Evolutionary conservation across 805 yeast species (phyloP).

Genomic region (Candida broadrunensis): DNA sequence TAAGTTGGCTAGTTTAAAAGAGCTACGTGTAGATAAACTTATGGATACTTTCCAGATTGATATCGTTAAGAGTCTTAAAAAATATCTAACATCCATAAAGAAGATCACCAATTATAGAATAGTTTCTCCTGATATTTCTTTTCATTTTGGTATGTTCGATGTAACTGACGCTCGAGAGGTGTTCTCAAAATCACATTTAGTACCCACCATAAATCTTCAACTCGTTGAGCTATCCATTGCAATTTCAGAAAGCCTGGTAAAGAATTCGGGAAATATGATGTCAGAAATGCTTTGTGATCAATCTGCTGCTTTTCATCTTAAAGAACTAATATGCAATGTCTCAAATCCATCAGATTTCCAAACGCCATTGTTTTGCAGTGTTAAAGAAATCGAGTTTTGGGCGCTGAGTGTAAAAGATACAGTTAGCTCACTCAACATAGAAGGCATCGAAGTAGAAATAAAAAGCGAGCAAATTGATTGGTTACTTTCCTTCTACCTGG

Average conservation of each 20-base stretch:
- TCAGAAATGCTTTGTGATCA: background rate
- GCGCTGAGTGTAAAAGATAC: conserved; percentile 12
- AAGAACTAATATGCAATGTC: conserved; percentile 20
- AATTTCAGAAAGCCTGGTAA: background rate
- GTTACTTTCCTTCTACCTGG: conserved; percentile 15
- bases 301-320: conserved; percentile 28
- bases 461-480: conserved; percentile 18
- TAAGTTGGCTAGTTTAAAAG: conserved; percentile 31
- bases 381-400: conserved; percentile 39
- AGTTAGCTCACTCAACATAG: conserved; percentile 18
- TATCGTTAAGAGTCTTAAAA: conserved; percentile 45
- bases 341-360: conserved; percentile 18
- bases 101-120: conserved; percentile 41
- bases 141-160: conserved; percentile 35
- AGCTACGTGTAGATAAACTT: conserved; percentile 42
- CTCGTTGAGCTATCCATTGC: conserved; percentile 30
- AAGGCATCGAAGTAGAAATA: conserved; percentile 15
- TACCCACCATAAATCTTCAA: conserved; percentile 24
- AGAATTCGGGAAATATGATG: background rate
- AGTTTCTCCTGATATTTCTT: conserved; percentile 42
- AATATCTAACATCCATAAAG: background rate
- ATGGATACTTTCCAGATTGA: conserved; percentile 67
- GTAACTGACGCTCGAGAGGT: conserved; percentile 16
- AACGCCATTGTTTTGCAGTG: conserved; percentile 11
- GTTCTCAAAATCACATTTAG: conserved; percentile 24